Conservation (phyloP, 768 basidiomycete genomes). For the Strobilomyces echinocephalus region DNA sequence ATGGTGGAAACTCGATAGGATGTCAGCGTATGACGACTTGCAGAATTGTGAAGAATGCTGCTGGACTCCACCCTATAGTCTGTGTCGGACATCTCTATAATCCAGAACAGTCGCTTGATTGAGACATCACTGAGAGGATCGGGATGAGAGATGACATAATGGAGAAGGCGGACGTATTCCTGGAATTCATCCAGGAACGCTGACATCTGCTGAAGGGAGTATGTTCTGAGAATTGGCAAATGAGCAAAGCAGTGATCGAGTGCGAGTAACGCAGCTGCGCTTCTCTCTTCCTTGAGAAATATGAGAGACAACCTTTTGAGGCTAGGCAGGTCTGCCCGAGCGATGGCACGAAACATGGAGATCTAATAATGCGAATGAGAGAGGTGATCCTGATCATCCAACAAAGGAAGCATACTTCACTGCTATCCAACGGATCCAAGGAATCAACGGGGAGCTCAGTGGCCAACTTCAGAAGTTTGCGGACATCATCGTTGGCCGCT, state of each 20-base stretch:
- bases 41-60: slow-evolving; percentile 8
- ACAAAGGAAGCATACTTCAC: slow-evolving; percentile 12
- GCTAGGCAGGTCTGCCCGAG: slow-evolving; percentile 12
- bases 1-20: neutral
- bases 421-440: slow-evolving; percentile 1
- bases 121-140: slow-evolving; percentile 2
- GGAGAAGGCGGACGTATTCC: slow-evolving; percentile 6
- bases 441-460: slow-evolving; percentile 5
- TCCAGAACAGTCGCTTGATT: slow-evolving; percentile 29
- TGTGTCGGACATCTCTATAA: slow-evolving; percentile 4
- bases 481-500: neutral
- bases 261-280: slow-evolving; percentile 5
- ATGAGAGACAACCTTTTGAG: slow-evolving; percentile 31
- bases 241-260: slow-evolving; percentile 7
- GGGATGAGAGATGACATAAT: neutral
- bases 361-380: slow-evolving; percentile 4
- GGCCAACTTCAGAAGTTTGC: slow-evolving; percentile 27
- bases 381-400: neutral
- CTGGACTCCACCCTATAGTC: slow-evolving; percentile 7
- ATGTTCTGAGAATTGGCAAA: slow-evolving; percentile 16
- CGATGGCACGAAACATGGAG: slow-evolving; percentile 34
- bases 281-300: slow-evolving; percentile 21
- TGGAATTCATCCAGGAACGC: slow-evolving; percentile 3
- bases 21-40: neutral
- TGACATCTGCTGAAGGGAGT: slow-evolving; percentile 17